Conservation (phyloP, 23 red algal genomes). For the Gracilaria vermiculophylla region DNA sequence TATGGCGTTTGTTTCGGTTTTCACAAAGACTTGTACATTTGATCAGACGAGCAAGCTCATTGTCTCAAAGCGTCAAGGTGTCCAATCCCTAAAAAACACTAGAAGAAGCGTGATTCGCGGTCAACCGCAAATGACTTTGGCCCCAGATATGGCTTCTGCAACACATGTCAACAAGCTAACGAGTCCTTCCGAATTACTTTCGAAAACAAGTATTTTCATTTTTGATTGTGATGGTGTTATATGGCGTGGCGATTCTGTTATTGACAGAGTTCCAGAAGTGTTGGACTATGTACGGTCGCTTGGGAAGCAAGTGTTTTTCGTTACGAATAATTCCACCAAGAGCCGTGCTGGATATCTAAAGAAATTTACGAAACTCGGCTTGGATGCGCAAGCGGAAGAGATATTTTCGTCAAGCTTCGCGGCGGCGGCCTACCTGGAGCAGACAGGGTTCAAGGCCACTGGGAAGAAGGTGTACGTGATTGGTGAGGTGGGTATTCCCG, state of each 20-base stretch:
- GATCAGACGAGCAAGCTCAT: neutral
- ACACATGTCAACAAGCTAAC: constrained; percentile 21
- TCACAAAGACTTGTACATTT: constrained; percentile 3
- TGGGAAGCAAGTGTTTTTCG: constrained; percentile 93
- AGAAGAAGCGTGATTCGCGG: neutral
- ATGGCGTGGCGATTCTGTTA: constrained; percentile 90
- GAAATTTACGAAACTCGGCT: constrained; percentile 92
- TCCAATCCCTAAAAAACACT: neutral
- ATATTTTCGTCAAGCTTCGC: constrained; percentile 99
- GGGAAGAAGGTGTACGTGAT: constrained; percentile 99
- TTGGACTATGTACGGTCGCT: constrained; percentile 73
- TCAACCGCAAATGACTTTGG: neutral
- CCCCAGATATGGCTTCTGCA: neutral
- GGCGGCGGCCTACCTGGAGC: constrained; percentile 93
- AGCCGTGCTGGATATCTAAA: constrained; percentile 85
- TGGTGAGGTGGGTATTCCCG: constrained; percentile 87
- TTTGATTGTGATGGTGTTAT: constrained; percentile 99
- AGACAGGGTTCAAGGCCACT: constrained; percentile 78
- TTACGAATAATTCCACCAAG: constrained; percentile 99
- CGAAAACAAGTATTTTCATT: constrained; percentile 78
- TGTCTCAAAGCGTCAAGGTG: neutral
- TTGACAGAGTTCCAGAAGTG: constrained; percentile 76
- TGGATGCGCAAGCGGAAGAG: constrained; percentile 88
- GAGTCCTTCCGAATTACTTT: constrained; percentile 53
- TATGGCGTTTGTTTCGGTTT: constrained; percentile 37